Evolutionary conservation across 768 basidiomycete species (phyloP).

Genomic region (Inosperma sp.): DNA sequence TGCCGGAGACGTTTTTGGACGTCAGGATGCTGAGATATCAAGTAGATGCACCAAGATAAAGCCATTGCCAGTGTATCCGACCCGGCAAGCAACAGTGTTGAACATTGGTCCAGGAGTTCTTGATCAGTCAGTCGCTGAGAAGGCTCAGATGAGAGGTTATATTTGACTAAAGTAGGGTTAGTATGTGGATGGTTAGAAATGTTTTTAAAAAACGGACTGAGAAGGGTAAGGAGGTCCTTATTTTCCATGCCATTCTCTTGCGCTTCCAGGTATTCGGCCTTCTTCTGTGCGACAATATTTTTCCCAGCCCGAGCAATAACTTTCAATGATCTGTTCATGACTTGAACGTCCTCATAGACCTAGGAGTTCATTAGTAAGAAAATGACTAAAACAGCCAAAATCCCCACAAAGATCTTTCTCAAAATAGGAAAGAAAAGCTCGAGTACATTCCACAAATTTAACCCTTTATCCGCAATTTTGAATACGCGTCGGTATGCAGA

Average conservation of each 20-base stretch:
- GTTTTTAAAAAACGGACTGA: constrained; percentile 40
- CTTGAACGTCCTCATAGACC: constrained; percentile 40
- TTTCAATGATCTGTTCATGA: constrained; percentile 34
- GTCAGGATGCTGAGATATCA: constrained; percentile 49
- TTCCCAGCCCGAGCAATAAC: constrained; percentile 40
- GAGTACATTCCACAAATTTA: constrained; percentile 36
- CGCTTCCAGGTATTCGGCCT: constrained; percentile 33
- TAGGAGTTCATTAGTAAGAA: constrained; percentile 17
- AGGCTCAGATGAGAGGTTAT: constrained; percentile 47
- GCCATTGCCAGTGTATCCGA: constrained; percentile 57
- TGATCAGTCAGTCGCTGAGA: constrained; percentile 50
- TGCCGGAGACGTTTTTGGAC: constrained; percentile 53
- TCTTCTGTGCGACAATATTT: constrained; percentile 42
- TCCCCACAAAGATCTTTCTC: constrained; percentile 41
- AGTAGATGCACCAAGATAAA: constrained; percentile 54
- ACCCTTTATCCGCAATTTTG: constrained; percentile 42
- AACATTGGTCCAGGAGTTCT: constrained; percentile 59
- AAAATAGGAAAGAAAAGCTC: constrained; percentile 46
- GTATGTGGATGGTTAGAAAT: neutral
- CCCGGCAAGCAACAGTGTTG: constrained; percentile 62
- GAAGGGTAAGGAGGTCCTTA: constrained; percentile 46
- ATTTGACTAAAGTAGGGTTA: constrained; percentile 43
- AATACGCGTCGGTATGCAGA: constrained; percentile 49
- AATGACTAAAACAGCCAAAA: neutral
- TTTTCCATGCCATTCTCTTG: constrained; percentile 29